phyloP scores from a whole-genome alignment of 1,139 yeast genomes.

The Saccharomycopsis hybrid region DNA sequence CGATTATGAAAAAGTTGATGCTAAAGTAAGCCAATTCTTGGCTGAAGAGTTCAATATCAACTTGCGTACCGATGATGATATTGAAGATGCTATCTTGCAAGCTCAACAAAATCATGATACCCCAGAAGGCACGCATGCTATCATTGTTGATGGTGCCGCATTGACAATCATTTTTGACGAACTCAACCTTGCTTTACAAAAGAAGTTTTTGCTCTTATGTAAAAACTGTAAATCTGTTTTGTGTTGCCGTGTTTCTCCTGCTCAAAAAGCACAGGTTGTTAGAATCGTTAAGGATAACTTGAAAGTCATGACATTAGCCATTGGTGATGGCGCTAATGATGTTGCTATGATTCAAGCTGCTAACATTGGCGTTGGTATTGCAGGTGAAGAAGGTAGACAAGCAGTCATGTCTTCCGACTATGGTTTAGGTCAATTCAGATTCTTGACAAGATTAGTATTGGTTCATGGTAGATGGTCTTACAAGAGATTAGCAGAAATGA shows the following conservation, averaged over 20 bases:
- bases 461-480: constrained; percentile 66
- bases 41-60: constrained; percentile 46
- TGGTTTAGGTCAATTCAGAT: constrained; percentile 60
- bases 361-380: constrained; percentile 60
- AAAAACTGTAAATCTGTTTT: constrained; percentile 55
- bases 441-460: constrained; percentile 44
- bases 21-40: constrained; percentile 46
- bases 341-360: constrained; percentile 68
- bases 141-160: constrained; percentile 91
- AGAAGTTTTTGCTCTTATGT: constrained; percentile 48
- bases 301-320: constrained; percentile 54
- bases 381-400: constrained; percentile 65
- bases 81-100: constrained; percentile 44
- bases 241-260: constrained; percentile 61
- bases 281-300: constrained; percentile 44
- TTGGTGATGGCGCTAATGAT: constrained; percentile 66
- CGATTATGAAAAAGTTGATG: constrained; percentile 23
- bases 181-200: constrained; percentile 36
- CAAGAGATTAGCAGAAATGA: constrained; percentile 56
- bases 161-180: constrained; percentile 54
- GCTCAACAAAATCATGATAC: constrained; percentile 72
- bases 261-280: constrained; percentile 57
- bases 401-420: constrained; percentile 65
- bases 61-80: constrained; percentile 43
- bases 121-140: constrained; percentile 72